These are phyloP conservation scores for Colletotrichum godetiae DNA, from an alignment of 2,329 filamentous ascomycete genomes.

Conservation along the genomic window DNA sequence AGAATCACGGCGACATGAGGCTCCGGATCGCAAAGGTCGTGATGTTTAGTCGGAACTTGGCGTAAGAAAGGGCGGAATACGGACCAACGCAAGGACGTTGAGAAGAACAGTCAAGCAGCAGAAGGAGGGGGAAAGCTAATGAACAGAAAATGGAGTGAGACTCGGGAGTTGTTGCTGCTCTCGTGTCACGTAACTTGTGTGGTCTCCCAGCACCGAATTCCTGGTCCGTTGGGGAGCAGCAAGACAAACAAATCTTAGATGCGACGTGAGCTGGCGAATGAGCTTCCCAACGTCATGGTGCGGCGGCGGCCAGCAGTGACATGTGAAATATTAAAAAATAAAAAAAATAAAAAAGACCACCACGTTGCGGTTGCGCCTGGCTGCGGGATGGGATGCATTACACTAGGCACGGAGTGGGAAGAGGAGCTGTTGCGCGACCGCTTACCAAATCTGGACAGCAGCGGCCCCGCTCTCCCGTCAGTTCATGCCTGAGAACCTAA, in stretches of 20 bases:
- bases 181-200: constrained; percentile 10
- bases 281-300: constrained; percentile 33
- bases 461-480: no score
- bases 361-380: neutral
- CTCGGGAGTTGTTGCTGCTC: neutral
- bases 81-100: neutral
- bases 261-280: constrained; percentile 25
- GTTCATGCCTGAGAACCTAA: neutral
- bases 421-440: neutral
- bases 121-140: neutral
- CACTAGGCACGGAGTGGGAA: neutral
- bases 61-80: neutral
- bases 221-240: constrained; percentile 13
- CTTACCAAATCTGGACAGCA: neutral
- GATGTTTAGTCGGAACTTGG: neutral
- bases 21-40: neutral
- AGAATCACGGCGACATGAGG: constrained; percentile 23
- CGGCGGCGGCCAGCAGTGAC: constrained; percentile 13
- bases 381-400: neutral
- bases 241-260: constrained; percentile 23
- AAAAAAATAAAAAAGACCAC: constrained; percentile 20
- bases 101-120: neutral
- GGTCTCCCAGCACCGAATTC: neutral
- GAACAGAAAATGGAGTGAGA: neutral
- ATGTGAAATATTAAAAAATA: constrained; percentile 24